Evolutionary conservation across 352 stramenopile genomes (phyloP), one percentile per base, ranked within the genome.

Genomic region (Albugo laibachii): DNA sequence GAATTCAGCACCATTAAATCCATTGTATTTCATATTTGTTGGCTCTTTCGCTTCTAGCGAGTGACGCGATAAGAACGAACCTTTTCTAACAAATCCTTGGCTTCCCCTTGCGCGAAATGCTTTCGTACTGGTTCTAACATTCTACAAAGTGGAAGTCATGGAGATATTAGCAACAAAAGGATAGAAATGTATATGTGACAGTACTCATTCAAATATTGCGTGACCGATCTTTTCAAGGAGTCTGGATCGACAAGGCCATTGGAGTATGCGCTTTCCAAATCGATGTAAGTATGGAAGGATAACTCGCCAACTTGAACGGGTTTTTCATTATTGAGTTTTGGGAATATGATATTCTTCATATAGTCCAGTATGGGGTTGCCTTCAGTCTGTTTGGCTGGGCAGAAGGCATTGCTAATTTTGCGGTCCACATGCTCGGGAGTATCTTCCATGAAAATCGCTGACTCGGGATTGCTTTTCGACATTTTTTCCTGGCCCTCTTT

Each of bases 401-500:
- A 99, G 56, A 96, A 99, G 6, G 94, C 93, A 57, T 98, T 98
- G 57, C 96, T 96, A 52, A 98, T 93, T 75, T 99, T 99, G 55
- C 79, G 84, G 59, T 95, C 92, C 27, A 97, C 89, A 58, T 97
- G 87, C 41, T 92, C 87, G 1, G 61, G 69, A 2, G 80, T 78
- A 64, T 98, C 93, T 58, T 99, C 95, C 95, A 99, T 99, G 63
- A 99, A 99, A 54, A 99, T 96, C 15, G 85, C 85, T 43, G 77
- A 95, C 72, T 98, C 93, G 5, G 94, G 94, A 76, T 98, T 92
- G 52, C 84, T 97, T 71, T 99, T 99, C 52, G 76, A 96, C 95
- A 99, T 99, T 68, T 99, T 99, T 59, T 97, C 92, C 63, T 99
- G 94, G 5, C 95, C 95, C 52, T 97, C 76, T 66, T 98, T 98